Conservation (phyloP, 2,329 filamentous ascomycete genomes). For the Allantophomopsis cytisporea region DNA sequence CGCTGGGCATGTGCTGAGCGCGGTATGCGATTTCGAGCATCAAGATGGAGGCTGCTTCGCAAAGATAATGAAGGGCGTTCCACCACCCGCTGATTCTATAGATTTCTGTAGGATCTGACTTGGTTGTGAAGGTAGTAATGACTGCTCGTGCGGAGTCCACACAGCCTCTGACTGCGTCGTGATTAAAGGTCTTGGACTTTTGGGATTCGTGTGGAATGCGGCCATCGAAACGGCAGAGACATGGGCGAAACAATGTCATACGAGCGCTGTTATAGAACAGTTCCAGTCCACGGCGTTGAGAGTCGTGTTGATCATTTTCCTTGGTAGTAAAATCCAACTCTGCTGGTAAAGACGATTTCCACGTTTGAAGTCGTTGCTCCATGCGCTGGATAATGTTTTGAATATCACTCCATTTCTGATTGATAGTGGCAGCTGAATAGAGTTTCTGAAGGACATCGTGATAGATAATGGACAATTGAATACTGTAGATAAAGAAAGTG, state of each 20-base stretch:
- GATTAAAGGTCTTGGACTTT: slow-evolving; percentile 8
- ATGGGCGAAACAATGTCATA: slow-evolving; percentile 15
- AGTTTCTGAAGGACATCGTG: slow-evolving; percentile 12
- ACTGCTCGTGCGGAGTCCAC: slow-evolving; percentile 10
- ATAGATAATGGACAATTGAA: slow-evolving; percentile 11
- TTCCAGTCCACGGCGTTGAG: slow-evolving; percentile 8
- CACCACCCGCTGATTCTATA: slow-evolving; percentile 11
- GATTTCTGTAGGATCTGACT: slow-evolving; percentile 2
- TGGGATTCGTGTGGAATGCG: slow-evolving; percentile 6
- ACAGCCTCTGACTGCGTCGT: slow-evolving; percentile 8
- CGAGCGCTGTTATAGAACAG: slow-evolving; percentile 10
- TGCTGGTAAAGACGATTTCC: slow-evolving; percentile 7
- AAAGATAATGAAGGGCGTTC: slow-evolving; percentile 12
- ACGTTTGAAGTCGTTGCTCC: slow-evolving; percentile 7
- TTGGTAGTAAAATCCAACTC: slow-evolving; percentile 7
- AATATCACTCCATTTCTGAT: slow-evolving; percentile 10
- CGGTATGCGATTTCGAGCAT: slow-evolving; percentile 13
- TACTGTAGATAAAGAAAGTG: slow-evolving; percentile 13
- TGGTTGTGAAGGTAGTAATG: slow-evolving; percentile 7
- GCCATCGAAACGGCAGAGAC: slow-evolving; percentile 11
- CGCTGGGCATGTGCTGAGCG: slow-evolving; percentile 9
- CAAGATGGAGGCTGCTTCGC: slow-evolving; percentile 12
- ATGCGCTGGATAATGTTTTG: slow-evolving; percentile 9
- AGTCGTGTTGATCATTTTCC: slow-evolving; percentile 4
- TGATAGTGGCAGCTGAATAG: slow-evolving; percentile 12